Evolutionary conservation across 495 filamentous ascomycete genomes (phyloP).

Genomic region (Ramalina intermedia): DNA sequence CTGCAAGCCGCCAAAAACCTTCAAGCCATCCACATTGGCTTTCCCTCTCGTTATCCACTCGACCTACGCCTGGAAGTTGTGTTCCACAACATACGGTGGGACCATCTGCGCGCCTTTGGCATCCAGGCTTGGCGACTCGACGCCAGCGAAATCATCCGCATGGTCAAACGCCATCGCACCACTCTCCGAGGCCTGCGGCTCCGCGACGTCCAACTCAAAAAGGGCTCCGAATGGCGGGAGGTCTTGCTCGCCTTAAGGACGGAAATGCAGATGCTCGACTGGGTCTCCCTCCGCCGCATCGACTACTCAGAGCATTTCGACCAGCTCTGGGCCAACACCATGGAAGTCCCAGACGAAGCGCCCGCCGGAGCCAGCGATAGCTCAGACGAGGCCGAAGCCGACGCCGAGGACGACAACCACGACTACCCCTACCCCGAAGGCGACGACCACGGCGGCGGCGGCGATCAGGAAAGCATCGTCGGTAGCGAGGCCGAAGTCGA

Average conservation of each 20-base stretch:
- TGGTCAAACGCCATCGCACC: conserved; percentile 40
- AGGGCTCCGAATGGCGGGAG: conserved; percentile 45
- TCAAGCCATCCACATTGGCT: conserved; percentile 51
- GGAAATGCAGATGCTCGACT: conserved; percentile 44
- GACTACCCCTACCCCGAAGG: conserved; percentile 16
- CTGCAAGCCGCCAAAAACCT: conserved; percentile 46
- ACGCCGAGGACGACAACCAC: conserved; percentile 11
- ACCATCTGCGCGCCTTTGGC: conserved; percentile 46
- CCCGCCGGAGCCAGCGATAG: conserved; percentile 25
- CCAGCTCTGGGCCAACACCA: conserved; percentile 20
- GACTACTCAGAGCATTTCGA: conserved; percentile 47
- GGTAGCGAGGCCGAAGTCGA: conserved; percentile 2
- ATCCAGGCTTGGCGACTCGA: conserved; percentile 49
- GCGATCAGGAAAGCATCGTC: conserved; percentile 11
- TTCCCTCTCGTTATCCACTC: conserved; percentile 41
- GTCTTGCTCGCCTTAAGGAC: conserved; percentile 40
- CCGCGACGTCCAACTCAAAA: conserved; percentile 41
- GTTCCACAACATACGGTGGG: conserved; percentile 49
- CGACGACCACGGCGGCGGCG: conserved; percentile 13
- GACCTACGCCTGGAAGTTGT: conserved; percentile 41
- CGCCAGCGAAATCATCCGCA: conserved; percentile 41
- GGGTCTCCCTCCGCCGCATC: conserved; percentile 45
- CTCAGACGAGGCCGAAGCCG: conserved; percentile 16
- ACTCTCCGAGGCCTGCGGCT: conserved; percentile 44
- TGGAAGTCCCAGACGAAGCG: conserved; percentile 31